These are phyloP conservation scores for Viridothelium virens DNA, from an alignment of 495 filamentous ascomycete species.

Conservation along the genomic window DNA sequence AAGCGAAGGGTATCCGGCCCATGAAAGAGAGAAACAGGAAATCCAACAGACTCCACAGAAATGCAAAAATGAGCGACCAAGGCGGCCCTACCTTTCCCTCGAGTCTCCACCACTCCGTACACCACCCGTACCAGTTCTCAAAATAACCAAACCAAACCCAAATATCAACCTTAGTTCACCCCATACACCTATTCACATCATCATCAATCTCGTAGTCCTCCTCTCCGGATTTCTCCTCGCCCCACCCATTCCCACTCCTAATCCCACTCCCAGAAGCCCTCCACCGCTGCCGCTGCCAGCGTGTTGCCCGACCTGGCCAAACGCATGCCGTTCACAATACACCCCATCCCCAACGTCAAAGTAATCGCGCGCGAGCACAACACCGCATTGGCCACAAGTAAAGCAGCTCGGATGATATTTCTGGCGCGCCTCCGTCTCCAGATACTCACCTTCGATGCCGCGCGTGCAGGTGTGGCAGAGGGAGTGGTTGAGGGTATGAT, in stretches of 20 bases:
- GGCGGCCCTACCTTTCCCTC: too few relatives aligned
- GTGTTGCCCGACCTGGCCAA: conserved; percentile 26
- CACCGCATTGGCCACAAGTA: conserved; percentile 53
- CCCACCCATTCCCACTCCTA: conserved; percentile 9
- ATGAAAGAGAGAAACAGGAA: not conserved
- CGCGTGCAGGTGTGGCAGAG: conserved; percentile 69
- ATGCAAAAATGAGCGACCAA: not conserved
- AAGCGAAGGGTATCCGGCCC: conserved; percentile 6
- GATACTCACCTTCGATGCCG: conserved; percentile 90
- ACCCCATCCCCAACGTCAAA: conserved; percentile 58
- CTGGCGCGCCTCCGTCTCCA: conserved; percentile 64
- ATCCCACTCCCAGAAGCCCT: conserved; percentile 5
- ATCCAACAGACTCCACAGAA: not conserved
- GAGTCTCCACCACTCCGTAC: too few relatives aligned
- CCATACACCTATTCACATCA: conserved; percentile 15
- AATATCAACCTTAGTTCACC: too few relatives aligned
- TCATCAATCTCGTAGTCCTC: conserved; percentile 27
- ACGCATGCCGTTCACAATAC: conserved; percentile 84
- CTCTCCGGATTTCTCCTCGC: conserved; percentile 19
- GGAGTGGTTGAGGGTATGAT: conserved; percentile 83
- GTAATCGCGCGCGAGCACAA: conserved; percentile 41
- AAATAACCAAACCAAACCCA: too few relatives aligned
- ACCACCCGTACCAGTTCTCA: too few relatives aligned
- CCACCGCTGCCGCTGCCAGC: not conserved
- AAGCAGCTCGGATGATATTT: conserved; percentile 89